phyloP scores from a whole-genome alignment of 257 asterid genomes.

The Solanum clarkiae region DNA sequence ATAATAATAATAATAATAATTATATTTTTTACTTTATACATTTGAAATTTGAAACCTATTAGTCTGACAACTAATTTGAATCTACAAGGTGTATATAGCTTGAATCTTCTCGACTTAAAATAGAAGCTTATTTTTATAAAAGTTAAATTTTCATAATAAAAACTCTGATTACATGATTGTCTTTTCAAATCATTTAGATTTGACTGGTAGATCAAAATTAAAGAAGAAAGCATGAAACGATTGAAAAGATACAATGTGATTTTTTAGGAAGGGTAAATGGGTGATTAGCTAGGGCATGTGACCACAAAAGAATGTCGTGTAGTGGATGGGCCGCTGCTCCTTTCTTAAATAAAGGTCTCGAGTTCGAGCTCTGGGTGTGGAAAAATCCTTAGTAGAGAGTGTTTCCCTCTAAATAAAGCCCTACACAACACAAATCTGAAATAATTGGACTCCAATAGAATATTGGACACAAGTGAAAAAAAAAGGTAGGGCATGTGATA shows the following conservation, averaged over 20 bases:
- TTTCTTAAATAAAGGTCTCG: too few species aligned
- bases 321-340: too few species aligned
- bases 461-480: too few species aligned
- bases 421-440: too few species aligned
- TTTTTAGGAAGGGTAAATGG: neutral
- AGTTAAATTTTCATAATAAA: neutral
- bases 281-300: neutral
- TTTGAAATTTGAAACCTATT: neutral
- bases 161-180: accelerated
- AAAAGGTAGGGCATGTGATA: neutral
- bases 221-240: neutral
- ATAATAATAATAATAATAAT: too few species aligned
- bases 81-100: neutral
- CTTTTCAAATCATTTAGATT: neutral
- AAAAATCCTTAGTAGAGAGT: too few species aligned
- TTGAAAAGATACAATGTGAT: neutral
- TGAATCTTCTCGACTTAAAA: neutral
- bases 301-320: too few species aligned
- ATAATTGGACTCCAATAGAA: too few species aligned
- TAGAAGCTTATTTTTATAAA: neutral
- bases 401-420: too few species aligned
- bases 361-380: too few species aligned
- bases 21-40: neutral
- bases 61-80: neutral
- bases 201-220: neutral